Evolutionary conservation across 306 rosid species (phyloP), one percentile per base, ranked within the genome.

Genomic region (Carpinus viminea): DNA sequence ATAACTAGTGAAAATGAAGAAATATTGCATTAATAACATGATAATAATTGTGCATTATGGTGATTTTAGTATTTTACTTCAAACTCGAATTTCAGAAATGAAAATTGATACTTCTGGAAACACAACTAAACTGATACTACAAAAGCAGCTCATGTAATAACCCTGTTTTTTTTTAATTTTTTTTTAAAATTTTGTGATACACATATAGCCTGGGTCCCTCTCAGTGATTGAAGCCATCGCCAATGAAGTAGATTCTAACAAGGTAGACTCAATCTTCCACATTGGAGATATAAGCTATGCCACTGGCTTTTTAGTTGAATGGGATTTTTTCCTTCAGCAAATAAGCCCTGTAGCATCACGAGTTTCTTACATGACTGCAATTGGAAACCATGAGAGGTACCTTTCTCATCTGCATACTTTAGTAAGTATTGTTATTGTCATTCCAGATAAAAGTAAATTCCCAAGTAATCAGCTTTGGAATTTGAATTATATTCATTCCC

Each of bases 241-340:
- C 5, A 75, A 83, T 2, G 91, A 93, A 62, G 84, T 90, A 28
- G 72, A 81, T 12, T 79, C 91, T 2, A 85, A 86, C 70, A 81
- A 76, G 12, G 80, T 87, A 15, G 87, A 93, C 68, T 87, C 96
- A 3, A 31, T 91, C 51, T 90, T 94, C 84, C 98, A 94, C 85
- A 92, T 94, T 73, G 97, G 97, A 84, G 97, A 94, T 77, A 94
- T 94, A 82, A 94, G 98, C 87, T 94, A 92, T 24, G 96, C 97
- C 55, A 90, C 96, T 21, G 97, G 96, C 8, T 94, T 94, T 75
- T 87, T 94, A 11, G 94, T 83, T 3, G 98, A 92, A 81, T 94
- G 98, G 97, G 97, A 94, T 79, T 91, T 81, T 82, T 92, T 94
- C 66, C 89, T 94, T 72, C 47, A 82, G 34, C 94, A 83, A 24